A percentile compares a stretch with the other conserved stretches of the same genome.
Conservation (phyloP, 78 protist species). For the Emiliania huxleyi region DNA sequence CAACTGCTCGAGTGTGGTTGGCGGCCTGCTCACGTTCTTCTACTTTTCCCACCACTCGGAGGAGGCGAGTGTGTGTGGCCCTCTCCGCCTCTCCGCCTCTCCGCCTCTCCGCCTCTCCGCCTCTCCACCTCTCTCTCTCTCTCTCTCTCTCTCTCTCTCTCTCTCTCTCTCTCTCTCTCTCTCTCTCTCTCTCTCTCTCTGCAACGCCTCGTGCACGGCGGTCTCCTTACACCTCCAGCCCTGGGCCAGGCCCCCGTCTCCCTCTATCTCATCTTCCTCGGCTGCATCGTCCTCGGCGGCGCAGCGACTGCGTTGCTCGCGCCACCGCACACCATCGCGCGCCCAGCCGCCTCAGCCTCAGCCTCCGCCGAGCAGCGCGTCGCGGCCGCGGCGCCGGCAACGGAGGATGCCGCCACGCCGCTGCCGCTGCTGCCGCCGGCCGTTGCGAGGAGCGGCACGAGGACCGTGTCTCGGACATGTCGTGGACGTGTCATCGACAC, state of each 20-base stretch:
- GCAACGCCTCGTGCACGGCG: no score
- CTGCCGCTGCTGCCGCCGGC: background rate
- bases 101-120: background rate
- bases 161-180: background rate
- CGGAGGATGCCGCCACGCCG: background rate
- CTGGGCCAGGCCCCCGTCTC: no score
- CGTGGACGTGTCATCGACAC: no score
- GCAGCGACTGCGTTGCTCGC: background rate
- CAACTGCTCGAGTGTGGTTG: background rate
- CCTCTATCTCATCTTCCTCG: background rate
- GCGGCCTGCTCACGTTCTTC: background rate
- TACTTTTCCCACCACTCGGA: background rate
- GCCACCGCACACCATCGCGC: background rate
- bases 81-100: background rate
- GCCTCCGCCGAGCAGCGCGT: no score
- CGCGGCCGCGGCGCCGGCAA: background rate
- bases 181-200: background rate
- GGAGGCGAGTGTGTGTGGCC: background rate
- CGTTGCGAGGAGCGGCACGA: no score
- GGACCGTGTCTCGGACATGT: no score
- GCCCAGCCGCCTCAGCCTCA: background rate
- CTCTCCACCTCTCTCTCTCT: background rate
- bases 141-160: background rate
- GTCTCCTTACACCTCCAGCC: no score
- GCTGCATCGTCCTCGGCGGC: background rate